Percentiles rank a stretch among this genome's conserved stretches.
phyloP scores from a whole-genome alignment of 1,284 basidiomycete species.

The Phellinidium pouzarii region DNA sequence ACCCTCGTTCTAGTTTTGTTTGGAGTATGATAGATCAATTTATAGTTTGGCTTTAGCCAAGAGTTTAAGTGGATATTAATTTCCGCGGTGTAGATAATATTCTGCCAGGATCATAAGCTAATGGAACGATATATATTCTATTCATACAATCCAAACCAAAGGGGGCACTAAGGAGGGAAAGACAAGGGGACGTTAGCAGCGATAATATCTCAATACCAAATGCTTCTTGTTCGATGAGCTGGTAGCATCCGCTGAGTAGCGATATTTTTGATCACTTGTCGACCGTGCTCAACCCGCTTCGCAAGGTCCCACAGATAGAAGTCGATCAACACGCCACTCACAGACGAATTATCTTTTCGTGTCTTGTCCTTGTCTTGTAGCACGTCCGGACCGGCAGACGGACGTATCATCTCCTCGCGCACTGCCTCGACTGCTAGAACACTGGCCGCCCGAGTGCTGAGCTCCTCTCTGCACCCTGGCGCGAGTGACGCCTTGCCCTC shows the following conservation, averaged over 20 bases:
- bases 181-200: no score
- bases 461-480: constrained; percentile 56
- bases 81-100: no score
- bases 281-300: constrained; percentile 60
- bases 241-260: constrained; percentile 55
- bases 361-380: constrained; percentile 18
- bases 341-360: constrained; percentile 21
- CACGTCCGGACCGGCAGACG: constrained; percentile 17
- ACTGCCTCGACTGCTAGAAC: constrained; percentile 73
- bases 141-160: no score
- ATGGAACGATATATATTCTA: no score
- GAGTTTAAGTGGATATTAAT: no score
- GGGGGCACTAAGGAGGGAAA: no score
- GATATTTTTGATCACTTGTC: constrained; percentile 49
- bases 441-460: constrained; percentile 66
- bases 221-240: constrained; percentile 71
- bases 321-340: constrained; percentile 76
- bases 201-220: constrained; percentile 58
- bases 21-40: no score
- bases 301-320: constrained; percentile 85
- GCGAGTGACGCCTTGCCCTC: constrained; percentile 36
- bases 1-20: no score
- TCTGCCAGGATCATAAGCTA: no score
- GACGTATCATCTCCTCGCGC: constrained; percentile 52
- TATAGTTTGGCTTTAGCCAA: no score